Conservation (phyloP, 352 stramenopile genomes). For the Phytophthora agathidicida region DNA sequence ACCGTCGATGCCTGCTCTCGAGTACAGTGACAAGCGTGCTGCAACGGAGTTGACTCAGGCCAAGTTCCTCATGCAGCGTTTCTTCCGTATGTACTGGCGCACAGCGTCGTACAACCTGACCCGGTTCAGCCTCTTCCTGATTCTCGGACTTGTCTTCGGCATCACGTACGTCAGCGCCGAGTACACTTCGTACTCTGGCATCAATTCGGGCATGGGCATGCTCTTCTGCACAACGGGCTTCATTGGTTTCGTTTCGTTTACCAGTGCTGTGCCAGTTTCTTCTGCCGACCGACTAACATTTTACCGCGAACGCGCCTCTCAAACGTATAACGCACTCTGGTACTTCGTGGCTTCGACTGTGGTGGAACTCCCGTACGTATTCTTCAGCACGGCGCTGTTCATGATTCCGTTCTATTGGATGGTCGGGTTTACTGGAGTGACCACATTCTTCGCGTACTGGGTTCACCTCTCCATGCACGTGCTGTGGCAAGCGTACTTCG, state of each 20-base stretch:
- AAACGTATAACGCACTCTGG: conserved; percentile 38
- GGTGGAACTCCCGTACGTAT: conserved; percentile 49
- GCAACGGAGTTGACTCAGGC: conserved; percentile 22
- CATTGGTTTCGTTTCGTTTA: conserved; percentile 62
- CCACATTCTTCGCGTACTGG: conserved; percentile 1
- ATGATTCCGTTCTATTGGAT: conserved; percentile 5
- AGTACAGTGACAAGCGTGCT: conserved; percentile 38
- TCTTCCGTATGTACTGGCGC: conserved; percentile 73
- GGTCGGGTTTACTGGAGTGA: conserved; percentile 1
- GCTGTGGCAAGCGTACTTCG: conserved; percentile 10
- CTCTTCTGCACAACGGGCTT: conserved; percentile 80
- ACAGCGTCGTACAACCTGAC: conserved; percentile 35
- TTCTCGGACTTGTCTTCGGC: conserved; percentile 78
- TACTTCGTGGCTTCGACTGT: conserved; percentile 11
- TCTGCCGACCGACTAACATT: conserved; percentile 75
- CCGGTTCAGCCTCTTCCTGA: conserved; percentile 54
- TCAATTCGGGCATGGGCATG: conserved; percentile 34
- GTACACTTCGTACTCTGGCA: conserved; percentile 15
- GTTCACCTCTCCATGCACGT: conserved; percentile 1
- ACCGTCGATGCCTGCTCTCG: conserved; percentile 27
- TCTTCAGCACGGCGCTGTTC: conserved; percentile 5
- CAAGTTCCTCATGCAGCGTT: conserved; percentile 48
- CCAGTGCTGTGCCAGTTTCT: conserved; percentile 61
- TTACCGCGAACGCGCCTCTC: conserved; percentile 80
- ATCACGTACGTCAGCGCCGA: conserved; percentile 50